Percentiles rank a stretch among this genome's conserved stretches.
phyloP scores from a whole-genome alignment of 768 basidiomycete species.

The Agrocybe pediades region DNA sequence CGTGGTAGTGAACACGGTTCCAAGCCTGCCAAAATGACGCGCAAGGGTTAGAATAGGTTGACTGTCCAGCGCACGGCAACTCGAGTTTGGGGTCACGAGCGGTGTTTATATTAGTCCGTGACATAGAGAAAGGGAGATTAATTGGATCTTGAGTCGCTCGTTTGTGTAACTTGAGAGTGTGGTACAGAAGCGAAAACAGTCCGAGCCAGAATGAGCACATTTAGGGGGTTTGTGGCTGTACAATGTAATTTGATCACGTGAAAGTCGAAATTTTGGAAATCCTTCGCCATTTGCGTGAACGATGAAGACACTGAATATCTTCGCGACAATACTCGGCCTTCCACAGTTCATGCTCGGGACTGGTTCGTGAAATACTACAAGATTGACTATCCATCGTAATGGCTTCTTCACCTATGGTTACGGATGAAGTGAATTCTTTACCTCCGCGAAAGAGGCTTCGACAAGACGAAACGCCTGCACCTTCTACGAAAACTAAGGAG shows the following conservation, averaged over 20 bases:
- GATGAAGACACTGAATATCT: background rate
- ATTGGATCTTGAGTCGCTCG: no score
- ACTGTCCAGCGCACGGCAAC: no score
- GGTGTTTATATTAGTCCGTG: no score
- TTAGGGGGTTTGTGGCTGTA: background rate
- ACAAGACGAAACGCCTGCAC: slow-evolving; percentile 30
- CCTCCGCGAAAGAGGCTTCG: slow-evolving; percentile 58
- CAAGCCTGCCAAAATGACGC: background rate
- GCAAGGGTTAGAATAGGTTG: no score
- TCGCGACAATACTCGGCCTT: background rate
- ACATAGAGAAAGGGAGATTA: no score
- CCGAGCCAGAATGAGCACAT: no score
- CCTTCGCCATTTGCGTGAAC: background rate
- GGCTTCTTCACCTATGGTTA: slow-evolving; percentile 14
- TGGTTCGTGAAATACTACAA: background rate
- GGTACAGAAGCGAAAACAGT: no score
- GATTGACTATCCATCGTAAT: background rate
- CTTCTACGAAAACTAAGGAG: slow-evolving; percentile 28
- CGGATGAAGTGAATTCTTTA: slow-evolving; percentile 12
- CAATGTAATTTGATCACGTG: slow-evolving; percentile 12
- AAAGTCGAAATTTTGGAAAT: slow-evolving; percentile 13
- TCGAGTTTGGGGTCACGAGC: no score
- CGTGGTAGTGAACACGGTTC: background rate
- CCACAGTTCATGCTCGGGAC: background rate
- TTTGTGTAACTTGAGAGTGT: no score